Base-by-base conservation (phyloP, 345 rosid species). In the Gossypium mustelinum region DNA sequence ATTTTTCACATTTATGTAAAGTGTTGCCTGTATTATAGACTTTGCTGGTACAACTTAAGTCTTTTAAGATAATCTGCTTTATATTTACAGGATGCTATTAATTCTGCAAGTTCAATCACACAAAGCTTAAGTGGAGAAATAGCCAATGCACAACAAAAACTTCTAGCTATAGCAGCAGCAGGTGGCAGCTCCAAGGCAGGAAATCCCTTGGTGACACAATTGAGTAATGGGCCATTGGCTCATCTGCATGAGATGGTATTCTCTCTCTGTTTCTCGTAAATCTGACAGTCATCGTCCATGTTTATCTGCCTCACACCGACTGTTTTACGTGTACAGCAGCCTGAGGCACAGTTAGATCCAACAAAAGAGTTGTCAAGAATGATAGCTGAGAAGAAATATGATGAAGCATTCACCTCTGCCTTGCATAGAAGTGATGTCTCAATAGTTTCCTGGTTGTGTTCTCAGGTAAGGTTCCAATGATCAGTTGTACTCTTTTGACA, bases 361-460 rank as follows among this genome's bases (percentile, higher is more conserved):
- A 89, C 88, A 58, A 85, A 87, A 76, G 90, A 89, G 69, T 76
- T 90, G 27, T 81, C 84, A 12, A 83, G 87, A 78, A 79, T 89
- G 82, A 65, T 90, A 48, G 78, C 86, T 22, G 93, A 87, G 77
- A 76, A 60, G 72, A 89, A 87, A 79, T 90, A 82, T 50, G 96
- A 87, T 68, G 90, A 86, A 77, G 92, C 93, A 64, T 90, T 90
- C 68, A 79, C 84, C 7, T 76, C 79, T 4, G 96, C 89, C 14
- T 83, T 89, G 12, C 96, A 84, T 68, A 86, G 89, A 85, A 89
- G 89, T 73, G 93, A 90, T 24, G 90, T 90, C 39, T 77, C 92
- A 2, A 81, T 89, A 4, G 96, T 89, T 17, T 90, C 96, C 52
- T 89, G 96, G 96, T 74, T 90, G 77, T 90, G 96, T 58, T 80